Percentiles rank a stretch among this genome's conserved stretches.
phyloP scores from a whole-genome alignment of 345 rosid species.

The Bruguiera gymnorhiza region DNA sequence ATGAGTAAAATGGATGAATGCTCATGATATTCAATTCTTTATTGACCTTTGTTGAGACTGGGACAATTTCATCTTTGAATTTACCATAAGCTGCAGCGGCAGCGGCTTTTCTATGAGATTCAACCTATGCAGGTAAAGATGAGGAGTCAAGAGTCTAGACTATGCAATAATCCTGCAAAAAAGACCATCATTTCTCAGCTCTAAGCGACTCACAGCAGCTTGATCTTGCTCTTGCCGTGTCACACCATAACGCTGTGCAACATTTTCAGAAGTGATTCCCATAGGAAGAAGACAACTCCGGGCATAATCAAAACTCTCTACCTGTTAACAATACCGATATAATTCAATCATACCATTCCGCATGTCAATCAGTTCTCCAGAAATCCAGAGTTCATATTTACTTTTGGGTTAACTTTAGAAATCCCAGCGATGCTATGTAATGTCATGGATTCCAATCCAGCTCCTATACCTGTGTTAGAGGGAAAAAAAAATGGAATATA shows the following conservation, averaged over 20 bases:
- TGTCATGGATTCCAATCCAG: conserved; percentile 91
- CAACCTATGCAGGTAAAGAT: conserved; percentile 48
- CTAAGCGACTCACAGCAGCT: conserved; percentile 62
- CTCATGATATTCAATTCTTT: neutral
- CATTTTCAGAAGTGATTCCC: conserved; percentile 97
- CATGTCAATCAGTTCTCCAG: conserved; percentile 1
- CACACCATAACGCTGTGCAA: conserved; percentile 71
- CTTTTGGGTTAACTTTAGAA: conserved; percentile 57
- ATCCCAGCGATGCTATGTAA: conserved; percentile 27
- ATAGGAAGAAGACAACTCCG: conserved; percentile 93
- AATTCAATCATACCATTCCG: conserved; percentile 7
- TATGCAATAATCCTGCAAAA: conserved; percentile 2
- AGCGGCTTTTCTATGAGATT: conserved; percentile 90
- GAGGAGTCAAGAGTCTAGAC: conserved; percentile 7
- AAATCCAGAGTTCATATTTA: conserved; percentile 21
- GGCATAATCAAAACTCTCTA: conserved; percentile 55
- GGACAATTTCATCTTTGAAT: conserved; percentile 85
- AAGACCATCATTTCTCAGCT: neutral
- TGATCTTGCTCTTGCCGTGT: conserved; percentile 86
- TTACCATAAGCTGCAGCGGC: conserved; percentile 79
- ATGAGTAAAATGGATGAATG: neutral
- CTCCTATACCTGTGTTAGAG: conserved; percentile 61
- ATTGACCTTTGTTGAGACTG: conserved; percentile 75
- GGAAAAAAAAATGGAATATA: neutral
- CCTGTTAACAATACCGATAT: conserved; percentile 33